Base-by-base conservation (phyloP, 2,329 filamentous ascomycete species). In the Capronia coronata region DNA sequence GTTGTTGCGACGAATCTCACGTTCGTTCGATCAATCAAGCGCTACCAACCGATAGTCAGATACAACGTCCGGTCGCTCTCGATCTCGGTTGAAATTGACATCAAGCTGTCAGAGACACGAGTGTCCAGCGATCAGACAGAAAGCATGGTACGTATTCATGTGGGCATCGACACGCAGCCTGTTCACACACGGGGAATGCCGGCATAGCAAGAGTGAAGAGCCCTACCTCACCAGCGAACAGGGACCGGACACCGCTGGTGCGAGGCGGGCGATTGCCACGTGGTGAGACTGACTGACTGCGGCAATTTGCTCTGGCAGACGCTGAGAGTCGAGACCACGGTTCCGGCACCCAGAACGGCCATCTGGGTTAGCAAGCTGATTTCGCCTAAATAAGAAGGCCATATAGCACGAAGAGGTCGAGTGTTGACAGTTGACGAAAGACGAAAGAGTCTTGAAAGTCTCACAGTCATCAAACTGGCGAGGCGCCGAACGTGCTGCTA, bases 101-200 rank as follows among this genome's bases (percentile, higher is more conserved):
- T 41, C 32, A 49, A 41, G 35, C 42, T 44, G 42, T 44, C 42
- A 44, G 21, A 35, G 19, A 42, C 30, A 34, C 30, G 13, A n/a
- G n/a, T n/a, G n/a, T n/a, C n/a, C n/a, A n/a, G n/a, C n/a, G n/a
- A n/a, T n/a, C n/a, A n/a, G n/a, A n/a, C n/a, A n/a, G n/a, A n/a
- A n/a, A n/a, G n/a, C n/a, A n/a, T n/a, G n/a, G n/a, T n/a, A n/a
- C n/a, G n/a, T n/a, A n/a, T n/a, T n/a, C n/a, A n/a, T n/a, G n/a
- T n/a, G n/a, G n/a, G n/a, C n/a, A n/a, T n/a, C n/a, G n/a, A n/a
- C 29, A 32, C 3, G 29, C 7, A 32, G 29, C 7, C 7, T 32
- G 29, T 11, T 32, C 29, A 32, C 6, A 7, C 3, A n/a, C 29
- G n/a, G 7, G 29, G 7, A 11, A 32, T 37, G 34, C n/a, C 30